Conservation (phyloP, 805 yeast genomes). For the Teunomyces barrocoloradensis region DNA sequence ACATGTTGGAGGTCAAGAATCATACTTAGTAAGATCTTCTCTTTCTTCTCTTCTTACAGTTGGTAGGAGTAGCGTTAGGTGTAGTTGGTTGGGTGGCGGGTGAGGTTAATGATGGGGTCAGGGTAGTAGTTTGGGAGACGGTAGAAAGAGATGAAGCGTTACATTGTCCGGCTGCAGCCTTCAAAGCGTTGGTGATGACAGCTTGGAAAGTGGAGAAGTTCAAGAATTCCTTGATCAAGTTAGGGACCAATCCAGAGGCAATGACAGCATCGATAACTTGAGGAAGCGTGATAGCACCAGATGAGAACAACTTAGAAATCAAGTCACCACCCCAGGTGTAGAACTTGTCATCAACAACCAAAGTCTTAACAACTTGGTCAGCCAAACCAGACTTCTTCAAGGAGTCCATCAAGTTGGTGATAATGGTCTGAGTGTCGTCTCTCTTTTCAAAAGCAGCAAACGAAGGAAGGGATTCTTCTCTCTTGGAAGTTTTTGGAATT, state of each 20-base stretch:
- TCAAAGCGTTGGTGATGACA: constrained; percentile 41
- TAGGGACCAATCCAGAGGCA: constrained; percentile 38
- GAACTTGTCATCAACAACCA: constrained; percentile 37
- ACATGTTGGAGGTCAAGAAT: not conserved
- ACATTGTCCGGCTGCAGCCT: constrained; percentile 41
- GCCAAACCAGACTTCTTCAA: constrained; percentile 44
- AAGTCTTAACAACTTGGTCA: constrained; percentile 32
- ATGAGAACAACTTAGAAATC: constrained; percentile 27
- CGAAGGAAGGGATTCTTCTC: constrained; percentile 13
- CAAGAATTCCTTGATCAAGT: constrained; percentile 38
- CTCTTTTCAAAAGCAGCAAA: constrained; percentile 6
- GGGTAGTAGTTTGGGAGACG: constrained; percentile 24
- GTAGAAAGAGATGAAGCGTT: constrained; percentile 26
- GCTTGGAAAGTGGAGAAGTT: constrained; percentile 36
- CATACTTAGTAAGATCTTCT: constrained; percentile 23
- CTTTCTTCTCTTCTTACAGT: constrained; percentile 20
- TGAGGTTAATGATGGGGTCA: constrained; percentile 10
- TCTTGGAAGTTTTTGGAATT: constrained; percentile 13
- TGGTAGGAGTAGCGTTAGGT: constrained; percentile 4
- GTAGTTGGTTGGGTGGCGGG: constrained; percentile 16
- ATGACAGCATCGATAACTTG: constrained; percentile 27
- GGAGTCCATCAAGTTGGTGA: constrained; percentile 40
- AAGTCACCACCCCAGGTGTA: constrained; percentile 38
- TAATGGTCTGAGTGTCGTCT: constrained; percentile 5
- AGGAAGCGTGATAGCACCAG: constrained; percentile 25